Conservation (phyloP, 352 stramenopile genomes). For the Pythium periplocum region DNA sequence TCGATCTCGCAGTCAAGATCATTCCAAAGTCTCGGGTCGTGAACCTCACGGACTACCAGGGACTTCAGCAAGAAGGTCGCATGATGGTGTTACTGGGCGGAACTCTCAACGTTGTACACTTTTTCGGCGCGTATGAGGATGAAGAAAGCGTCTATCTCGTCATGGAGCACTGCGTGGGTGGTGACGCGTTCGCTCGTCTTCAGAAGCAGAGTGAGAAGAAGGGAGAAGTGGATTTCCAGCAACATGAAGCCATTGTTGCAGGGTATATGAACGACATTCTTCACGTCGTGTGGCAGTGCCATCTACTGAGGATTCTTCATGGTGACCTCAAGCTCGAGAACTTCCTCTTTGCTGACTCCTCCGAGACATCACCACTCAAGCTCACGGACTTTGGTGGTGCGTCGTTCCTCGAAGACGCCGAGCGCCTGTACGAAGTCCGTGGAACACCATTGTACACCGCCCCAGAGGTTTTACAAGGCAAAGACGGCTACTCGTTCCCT, state of each 20-base stretch:
- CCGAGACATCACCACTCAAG: constrained; percentile 61
- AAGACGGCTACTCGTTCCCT: constrained; percentile 52
- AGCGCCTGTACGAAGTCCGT: constrained; percentile 41
- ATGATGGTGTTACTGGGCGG: constrained; percentile 77
- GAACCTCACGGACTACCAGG: constrained; percentile 50
- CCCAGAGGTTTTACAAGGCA: constrained; percentile 45
- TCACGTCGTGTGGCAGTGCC: constrained; percentile 77
- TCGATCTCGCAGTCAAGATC: constrained; percentile 76
- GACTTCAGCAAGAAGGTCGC: constrained; percentile 58
- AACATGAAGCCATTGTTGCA: constrained; percentile 37
- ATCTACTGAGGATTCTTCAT: constrained; percentile 67
- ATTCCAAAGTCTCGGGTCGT: constrained; percentile 64
- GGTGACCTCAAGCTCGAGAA: constrained; percentile 80
- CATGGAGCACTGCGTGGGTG: constrained; percentile 76
- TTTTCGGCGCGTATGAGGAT: constrained; percentile 78
- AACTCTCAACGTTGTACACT: constrained; percentile 80
- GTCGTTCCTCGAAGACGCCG: constrained; percentile 36
- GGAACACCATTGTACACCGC: constrained; percentile 74
- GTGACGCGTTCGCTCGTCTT: constrained; percentile 44
- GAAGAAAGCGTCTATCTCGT: constrained; percentile 66
- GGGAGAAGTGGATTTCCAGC: neutral
- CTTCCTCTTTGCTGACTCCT: constrained; percentile 63
- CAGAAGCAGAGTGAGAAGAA: constrained; percentile 3
- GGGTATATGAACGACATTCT: constrained; percentile 74
- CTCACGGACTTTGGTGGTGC: constrained; percentile 76